Evolutionary conservation across 805 yeast genomes (phyloP), one percentile per base, ranked within the genome.

Genomic region (Kuraishia floccosa): DNA sequence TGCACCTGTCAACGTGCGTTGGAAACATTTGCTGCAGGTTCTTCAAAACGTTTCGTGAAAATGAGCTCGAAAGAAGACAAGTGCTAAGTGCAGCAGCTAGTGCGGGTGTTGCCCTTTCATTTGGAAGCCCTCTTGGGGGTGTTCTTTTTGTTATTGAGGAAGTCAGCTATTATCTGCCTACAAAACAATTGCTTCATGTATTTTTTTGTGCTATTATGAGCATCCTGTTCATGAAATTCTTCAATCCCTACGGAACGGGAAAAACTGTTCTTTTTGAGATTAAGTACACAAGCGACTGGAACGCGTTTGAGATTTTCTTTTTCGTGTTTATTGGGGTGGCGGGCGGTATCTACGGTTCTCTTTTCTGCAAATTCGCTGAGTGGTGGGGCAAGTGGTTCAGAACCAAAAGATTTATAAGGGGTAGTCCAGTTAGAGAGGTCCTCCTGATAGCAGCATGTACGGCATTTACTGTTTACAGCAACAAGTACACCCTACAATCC

Each of bases 101-200:
- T 35, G 71, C 76, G 3, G 79, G 78, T 3, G 76, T 72, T 8
- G 73, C 77, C 5, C 51, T 72, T 17, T 76, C 77, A 2, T 72
- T 72, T 49, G 78, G 78, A 0, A 63, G 72, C 2, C 78, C 78
- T 2, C 44, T 72, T 6, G 78, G 77, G 2, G 78, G 76, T 1
- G 75, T 72, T 3, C 43, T 72, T 15, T 72, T 72, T 43, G 61
- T 68, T 17, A 51, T 72, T 30, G 78, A 72, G 39, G 78, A 72
- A 36, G 73, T 72, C 10, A 63, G 68, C 35, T 66, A 71, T 44
- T 65, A 68, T 35, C 52, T 72, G 25, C 69, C 76, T 4, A 67
- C 72, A 6, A 61, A 65, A 32, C 75, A 70, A 34, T 48, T 72
- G 10, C 68, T 72, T 45, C 61, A 69, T 27, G 58, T 68, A 12